Percentiles rank a stretch among this genome's conserved stretches.
Conservation (phyloP, 805 yeast genomes). For the Candida xiaguanensis region DNA sequence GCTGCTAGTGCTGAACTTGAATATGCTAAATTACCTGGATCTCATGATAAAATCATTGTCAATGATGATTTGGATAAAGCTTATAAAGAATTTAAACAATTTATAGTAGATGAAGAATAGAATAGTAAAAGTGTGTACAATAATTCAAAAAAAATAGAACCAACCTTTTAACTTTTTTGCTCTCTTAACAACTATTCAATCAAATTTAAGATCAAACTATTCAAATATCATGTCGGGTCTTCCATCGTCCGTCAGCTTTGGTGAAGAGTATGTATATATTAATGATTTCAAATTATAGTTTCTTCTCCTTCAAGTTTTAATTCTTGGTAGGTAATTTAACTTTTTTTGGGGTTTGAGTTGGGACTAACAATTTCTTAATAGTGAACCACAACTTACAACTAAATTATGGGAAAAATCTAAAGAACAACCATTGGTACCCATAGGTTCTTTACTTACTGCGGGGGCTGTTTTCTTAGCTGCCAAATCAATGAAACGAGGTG, state of each 20-base stretch:
- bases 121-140: background rate
- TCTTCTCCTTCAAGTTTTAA: too few species aligned
- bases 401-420: conserved; percentile 61
- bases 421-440: conserved; percentile 86
- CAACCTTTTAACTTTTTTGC: background rate
- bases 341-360: conserved; percentile 5
- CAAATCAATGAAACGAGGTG: conserved; percentile 67
- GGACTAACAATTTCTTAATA: conserved; percentile 17
- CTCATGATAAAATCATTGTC: conserved; percentile 84
- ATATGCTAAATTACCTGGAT: conserved; percentile 79
- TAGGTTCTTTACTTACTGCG: conserved; percentile 75
- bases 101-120: conserved; percentile 47
- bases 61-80: conserved; percentile 92
- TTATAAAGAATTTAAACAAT: conserved; percentile 73
- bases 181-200: background rate
- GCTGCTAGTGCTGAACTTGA: conserved; percentile 90
- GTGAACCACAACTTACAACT: conserved; percentile 46
- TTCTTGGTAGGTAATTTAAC: background rate
- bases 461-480: conserved; percentile 82
- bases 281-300: background rate
- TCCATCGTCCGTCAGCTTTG: conserved; percentile 8
- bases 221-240: conserved; percentile 4
- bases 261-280: conserved; percentile 10
- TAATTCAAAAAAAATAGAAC: background rate
- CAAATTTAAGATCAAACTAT: too few species aligned